A percentile compares a stretch with the other conserved stretches of the same genome.
Evolutionary conservation across 2,329 filamentous ascomycete species (phyloP).

Genomic region (Fusarium sp.): DNA sequence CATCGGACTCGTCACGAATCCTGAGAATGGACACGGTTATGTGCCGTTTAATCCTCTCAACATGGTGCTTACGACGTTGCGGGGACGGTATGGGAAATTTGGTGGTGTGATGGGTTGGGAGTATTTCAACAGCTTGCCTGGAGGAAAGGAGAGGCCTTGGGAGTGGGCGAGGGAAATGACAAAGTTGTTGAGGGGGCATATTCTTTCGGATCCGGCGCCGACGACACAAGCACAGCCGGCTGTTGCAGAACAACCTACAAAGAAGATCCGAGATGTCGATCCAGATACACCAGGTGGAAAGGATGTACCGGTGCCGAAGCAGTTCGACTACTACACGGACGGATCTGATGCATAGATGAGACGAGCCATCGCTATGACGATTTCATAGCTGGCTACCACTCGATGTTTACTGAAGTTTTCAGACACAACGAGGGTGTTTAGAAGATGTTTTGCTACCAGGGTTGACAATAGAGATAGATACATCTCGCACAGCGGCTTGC

Average conservation of each 20-base stretch:
- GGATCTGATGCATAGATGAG: slow-evolving; percentile 27
- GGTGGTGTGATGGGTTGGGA: slow-evolving; percentile 97
- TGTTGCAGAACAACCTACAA: neutral
- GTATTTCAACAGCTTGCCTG: slow-evolving; percentile 85
- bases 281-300: slow-evolving; percentile 44
- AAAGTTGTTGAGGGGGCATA: slow-evolving; percentile 50
- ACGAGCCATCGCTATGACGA: too few relatives aligned
- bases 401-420: neutral
- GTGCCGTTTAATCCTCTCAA: slow-evolving; percentile 61
- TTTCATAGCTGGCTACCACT: neutral
- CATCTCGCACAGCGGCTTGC: neutral
- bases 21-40: slow-evolving; percentile 73
- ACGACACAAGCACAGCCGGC: neutral
- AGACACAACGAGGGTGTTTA: neutral
- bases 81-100: slow-evolving; percentile 71
- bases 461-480: neutral
- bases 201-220: neutral
- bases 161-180: slow-evolving; percentile 81
- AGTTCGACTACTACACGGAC: slow-evolving; percentile 53
- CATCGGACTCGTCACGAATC: slow-evolving; percentile 83
- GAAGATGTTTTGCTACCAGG: too few relatives aligned
- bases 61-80: slow-evolving; percentile 55
- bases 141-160: slow-evolving; percentile 72
- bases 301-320: slow-evolving; percentile 44
- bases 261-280: slow-evolving; percentile 36